These are phyloP conservation scores for Puccinia triticina DNA, from an alignment of 1,284 basidiomycete genomes.

Conservation along the genomic window DNA sequence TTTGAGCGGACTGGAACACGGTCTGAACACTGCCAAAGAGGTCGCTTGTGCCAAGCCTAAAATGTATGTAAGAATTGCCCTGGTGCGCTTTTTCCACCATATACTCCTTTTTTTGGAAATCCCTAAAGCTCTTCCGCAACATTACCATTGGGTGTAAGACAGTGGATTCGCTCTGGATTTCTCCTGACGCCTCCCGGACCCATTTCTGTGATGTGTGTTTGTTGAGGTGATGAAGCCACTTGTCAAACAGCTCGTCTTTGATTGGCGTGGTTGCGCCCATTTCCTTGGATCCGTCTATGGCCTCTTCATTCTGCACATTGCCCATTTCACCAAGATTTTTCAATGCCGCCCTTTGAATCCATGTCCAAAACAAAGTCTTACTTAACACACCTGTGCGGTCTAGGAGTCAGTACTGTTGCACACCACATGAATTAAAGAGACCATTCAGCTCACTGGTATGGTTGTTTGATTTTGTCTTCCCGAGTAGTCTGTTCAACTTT, in stretches of 20 bases:
- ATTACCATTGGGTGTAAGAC: not conserved
- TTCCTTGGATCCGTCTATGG: not conserved
- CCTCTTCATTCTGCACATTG: not conserved
- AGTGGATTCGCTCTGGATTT: not conserved
- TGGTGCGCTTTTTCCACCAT: not conserved
- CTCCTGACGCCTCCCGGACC: not conserved
- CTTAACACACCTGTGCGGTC: slow-evolving; percentile 8
- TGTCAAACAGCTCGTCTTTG: not conserved
- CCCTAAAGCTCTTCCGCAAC: not conserved
- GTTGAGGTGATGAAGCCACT: not conserved
- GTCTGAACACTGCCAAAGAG: not conserved
- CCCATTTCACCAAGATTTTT: not conserved
- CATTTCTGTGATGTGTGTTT: not conserved
- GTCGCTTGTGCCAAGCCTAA: not conserved
- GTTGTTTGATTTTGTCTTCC: slow-evolving; percentile 1
- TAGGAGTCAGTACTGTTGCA: no score
- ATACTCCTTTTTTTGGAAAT: slow-evolving; percentile 2
- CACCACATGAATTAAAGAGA: not conserved
- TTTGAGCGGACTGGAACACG: not conserved
- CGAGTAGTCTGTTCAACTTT: slow-evolving; percentile 21
- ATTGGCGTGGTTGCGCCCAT: not conserved
- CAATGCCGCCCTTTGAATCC: not conserved
- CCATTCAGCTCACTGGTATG: not conserved
- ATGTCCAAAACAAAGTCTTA: slow-evolving; percentile 2
- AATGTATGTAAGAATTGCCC: not conserved